Conservation (phyloP, 202 grass and related monocot species). For the Zizania palustris region DNA sequence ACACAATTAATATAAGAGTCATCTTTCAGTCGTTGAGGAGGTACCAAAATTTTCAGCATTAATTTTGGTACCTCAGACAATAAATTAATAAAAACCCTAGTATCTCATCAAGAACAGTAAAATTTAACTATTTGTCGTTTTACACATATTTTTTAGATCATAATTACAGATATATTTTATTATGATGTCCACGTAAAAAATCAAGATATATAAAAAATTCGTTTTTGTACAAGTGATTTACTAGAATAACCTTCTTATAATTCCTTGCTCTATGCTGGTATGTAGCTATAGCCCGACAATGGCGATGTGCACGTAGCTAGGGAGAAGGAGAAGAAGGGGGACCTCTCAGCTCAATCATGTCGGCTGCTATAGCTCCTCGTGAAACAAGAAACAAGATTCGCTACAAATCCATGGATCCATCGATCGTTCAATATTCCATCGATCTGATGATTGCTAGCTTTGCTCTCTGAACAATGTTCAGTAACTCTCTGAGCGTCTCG, state of each 20-base stretch:
- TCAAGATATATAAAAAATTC: no score
- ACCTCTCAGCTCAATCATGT: conserved; percentile 9
- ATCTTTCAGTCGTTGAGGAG: no score
- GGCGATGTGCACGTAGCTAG: neutral
- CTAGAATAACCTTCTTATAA: neutral
- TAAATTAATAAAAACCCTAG: no score
- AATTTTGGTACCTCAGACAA: no score
- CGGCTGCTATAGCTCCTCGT: conserved; percentile 43
- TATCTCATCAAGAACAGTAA: no score
- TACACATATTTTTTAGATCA: no score
- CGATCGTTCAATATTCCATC: neutral
- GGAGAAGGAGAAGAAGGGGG: neutral
- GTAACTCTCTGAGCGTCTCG: neutral
- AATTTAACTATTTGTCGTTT: no score
- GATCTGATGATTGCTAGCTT: neutral
- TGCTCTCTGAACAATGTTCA: neutral
- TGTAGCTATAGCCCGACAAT: conserved; percentile 13
- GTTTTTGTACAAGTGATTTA: no score
- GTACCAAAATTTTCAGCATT: no score
- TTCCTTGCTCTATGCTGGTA: conserved; percentile 4
- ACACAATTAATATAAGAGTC: no score
- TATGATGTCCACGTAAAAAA: no score
- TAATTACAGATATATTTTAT: no score
- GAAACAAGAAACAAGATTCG: conserved; percentile 49
- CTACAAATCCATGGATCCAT: neutral